A percentile compares a stretch with the other conserved stretches of the same genome.
These are phyloP conservation scores for Cymbopogon flexuosus DNA, from an alignment of 202 grass and related monocot genomes.

Conservation along the genomic window DNA sequence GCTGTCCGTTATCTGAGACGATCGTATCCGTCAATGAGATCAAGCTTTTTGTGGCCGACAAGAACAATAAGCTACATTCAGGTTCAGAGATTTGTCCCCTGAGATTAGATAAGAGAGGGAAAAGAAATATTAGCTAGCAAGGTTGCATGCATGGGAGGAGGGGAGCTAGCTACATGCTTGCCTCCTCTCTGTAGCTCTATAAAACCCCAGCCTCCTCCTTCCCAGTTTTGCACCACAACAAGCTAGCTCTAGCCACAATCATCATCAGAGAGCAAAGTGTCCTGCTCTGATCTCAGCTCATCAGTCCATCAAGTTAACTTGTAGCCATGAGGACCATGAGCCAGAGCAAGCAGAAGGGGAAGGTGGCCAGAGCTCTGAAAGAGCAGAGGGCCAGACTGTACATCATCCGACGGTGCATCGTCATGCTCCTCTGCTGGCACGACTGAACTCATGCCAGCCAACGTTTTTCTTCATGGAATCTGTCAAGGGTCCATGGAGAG, in stretches of 20 bases:
- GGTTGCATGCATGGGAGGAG: constrained; percentile 43
- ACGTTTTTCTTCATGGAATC: constrained; percentile 28
- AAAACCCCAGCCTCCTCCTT: constrained; percentile 27
- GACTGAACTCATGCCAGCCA: constrained; percentile 39
- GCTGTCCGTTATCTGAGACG: constrained; percentile 42
- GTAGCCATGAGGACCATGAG: constrained; percentile 44
- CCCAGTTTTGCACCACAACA: constrained; percentile 33
- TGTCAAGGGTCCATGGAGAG: constrained; percentile 27
- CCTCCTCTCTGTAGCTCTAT: constrained; percentile 45
- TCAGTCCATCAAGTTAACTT: constrained; percentile 5
- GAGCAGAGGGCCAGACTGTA: constrained; percentile 67
- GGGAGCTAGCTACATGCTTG: constrained; percentile 29
- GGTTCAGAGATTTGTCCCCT: constrained; percentile 46
- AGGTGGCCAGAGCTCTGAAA: constrained; percentile 46
- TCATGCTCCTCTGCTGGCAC: constrained; percentile 76
- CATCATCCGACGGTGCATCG: constrained; percentile 65
- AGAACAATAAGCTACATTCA: constrained; percentile 47
- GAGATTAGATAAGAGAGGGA: constrained; percentile 11
- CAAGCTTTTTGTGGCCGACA: constrained; percentile 44
- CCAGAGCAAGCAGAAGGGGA: constrained; percentile 51
- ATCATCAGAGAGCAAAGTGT: constrained; percentile 29
- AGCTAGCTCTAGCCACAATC: constrained; percentile 19
- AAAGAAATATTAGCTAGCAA: constrained; percentile 23
- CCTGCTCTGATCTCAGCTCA: constrained; percentile 5
- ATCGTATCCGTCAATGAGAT: constrained; percentile 44